Percentiles rank a stretch among this genome's conserved stretches.
Evolutionary conservation across 2,329 filamentous ascomycete species (phyloP).

Genomic region (Ramichloridium luteum): DNA sequence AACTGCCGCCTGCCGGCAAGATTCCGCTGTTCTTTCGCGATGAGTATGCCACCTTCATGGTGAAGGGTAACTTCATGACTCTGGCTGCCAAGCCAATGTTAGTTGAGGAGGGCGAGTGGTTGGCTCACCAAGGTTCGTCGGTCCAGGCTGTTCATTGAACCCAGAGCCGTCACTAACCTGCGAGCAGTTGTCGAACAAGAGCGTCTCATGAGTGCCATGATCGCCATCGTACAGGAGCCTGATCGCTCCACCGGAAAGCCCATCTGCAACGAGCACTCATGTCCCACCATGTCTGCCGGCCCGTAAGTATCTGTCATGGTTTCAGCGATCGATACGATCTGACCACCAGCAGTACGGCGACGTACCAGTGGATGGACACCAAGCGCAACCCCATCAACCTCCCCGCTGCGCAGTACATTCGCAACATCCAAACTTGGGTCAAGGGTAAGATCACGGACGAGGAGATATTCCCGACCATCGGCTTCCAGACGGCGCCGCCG

Average conservation of each 20-base stretch:
- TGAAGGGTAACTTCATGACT: conserved; percentile 96
- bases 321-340: conserved; percentile 1
- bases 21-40: conserved; percentile 65
- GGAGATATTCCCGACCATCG: conserved; percentile 80
- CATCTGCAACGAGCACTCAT: conserved; percentile 73
- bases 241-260: conserved; percentile 61
- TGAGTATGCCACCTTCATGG: conserved; percentile 69
- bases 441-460: conserved; percentile 88
- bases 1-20: conserved; percentile 39
- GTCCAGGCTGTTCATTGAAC: not conserved
- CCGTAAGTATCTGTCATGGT: conserved; percentile 47
- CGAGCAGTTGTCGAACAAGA: conserved; percentile 77
- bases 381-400: conserved; percentile 81
- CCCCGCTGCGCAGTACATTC: conserved; percentile 85
- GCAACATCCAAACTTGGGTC: conserved; percentile 93
- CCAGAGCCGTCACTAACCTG: not conserved
- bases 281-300: conserved; percentile 89
- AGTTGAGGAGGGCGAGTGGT: conserved; percentile 88
- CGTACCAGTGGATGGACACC: conserved; percentile 91
- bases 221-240: conserved; percentile 68
- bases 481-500: conserved; percentile 50
- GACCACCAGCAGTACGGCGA: conserved; percentile 52
- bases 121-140: conserved; percentile 78
- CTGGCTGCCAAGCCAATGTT: conserved; percentile 85
- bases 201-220: conserved; percentile 76